Base-by-base conservation (phyloP, 306 rosid genomes). In the Calophaca sinica region DNA sequence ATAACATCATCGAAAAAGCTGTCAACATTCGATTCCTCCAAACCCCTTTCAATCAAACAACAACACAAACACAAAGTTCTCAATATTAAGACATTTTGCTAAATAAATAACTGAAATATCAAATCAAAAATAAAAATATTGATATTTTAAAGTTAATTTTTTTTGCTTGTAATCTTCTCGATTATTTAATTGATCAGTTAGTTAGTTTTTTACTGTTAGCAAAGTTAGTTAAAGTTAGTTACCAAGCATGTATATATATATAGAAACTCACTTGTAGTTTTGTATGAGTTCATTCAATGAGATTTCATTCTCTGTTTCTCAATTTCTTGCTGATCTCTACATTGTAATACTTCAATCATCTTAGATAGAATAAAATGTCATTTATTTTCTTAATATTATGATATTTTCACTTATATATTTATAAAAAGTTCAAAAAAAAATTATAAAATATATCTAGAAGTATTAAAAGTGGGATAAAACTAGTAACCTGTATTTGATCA, bases 1-100 rank as follows among this genome's bases (percentile, higher is more conserved):
- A 94, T 75, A 13, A 94, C 98, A 60, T 94, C 98, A 32, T 88
- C 87, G 9, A 91, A 91, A 63, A 94, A 94, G 74, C 82, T 79
- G 57, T 84, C 96, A 69, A 87, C 87, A 53, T 91, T 90, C 0
- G 87, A 86, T 28, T 91, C 98, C 68, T 88, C 83, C 87, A 94
- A 65, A 55, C 86, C 89, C 87, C 97, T 90, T 60, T 77, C 73
- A 67, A 87, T 62, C 45, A 51, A 68, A 60, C 62, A 68, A 44
- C 8, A 26, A 14, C 28, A 48, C 38, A 62, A 2, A 36, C 9
- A 62, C 4, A 28, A 15, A 50, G 65, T 26, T 64, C 20, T 20
- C 53, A 61, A 51, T 50, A 51, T 32, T 11, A 29, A 26, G 51
- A 42, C 36, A 15, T 31, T 15, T 14, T 8, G 28, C 20, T 9